phyloP scores from a whole-genome alignment of 768 basidiomycete genomes.

The Leucosporidium creatinivorum region DNA sequence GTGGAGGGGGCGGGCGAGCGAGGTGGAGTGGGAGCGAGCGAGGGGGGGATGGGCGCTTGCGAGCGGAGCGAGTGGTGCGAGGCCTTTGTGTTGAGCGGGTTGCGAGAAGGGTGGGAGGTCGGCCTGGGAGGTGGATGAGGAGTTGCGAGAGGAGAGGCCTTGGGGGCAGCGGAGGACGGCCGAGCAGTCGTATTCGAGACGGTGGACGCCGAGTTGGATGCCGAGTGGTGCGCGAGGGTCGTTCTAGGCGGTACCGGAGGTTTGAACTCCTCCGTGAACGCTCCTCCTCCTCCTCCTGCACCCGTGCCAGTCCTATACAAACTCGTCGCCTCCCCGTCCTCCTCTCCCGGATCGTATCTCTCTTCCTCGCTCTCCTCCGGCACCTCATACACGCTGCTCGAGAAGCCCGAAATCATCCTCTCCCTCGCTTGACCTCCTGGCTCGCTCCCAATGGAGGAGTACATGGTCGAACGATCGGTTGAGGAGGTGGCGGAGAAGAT shows the following conservation, averaged over 20 bases:
- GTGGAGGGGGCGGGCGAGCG: too few relatives aligned
- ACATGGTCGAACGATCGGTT: constrained; percentile 1
- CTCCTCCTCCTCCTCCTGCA: neutral
- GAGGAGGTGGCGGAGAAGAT: constrained; percentile 9
- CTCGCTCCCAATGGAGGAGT: neutral
- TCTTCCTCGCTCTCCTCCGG: neutral
- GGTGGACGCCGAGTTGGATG: too few relatives aligned
- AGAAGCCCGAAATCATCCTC: neutral
- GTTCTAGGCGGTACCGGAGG: neutral
- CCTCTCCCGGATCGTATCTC: neutral
- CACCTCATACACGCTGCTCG: neutral
- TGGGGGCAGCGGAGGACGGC: neutral
- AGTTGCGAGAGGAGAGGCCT: neutral
- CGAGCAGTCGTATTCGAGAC: neutral
- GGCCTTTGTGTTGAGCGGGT: too few relatives aligned
- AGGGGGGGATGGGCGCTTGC: too few relatives aligned
- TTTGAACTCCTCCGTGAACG: too few relatives aligned
- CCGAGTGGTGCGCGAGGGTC: too few relatives aligned
- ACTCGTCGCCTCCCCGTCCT: neutral
- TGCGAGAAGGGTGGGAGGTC: too few relatives aligned
- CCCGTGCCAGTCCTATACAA: neutral
- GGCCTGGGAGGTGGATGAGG: neutral
- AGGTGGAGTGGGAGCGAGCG: too few relatives aligned
- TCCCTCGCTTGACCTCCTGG: neutral
- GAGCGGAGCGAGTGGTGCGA: too few relatives aligned